Percentiles rank a stretch among this genome's conserved stretches.
Conservation (phyloP, 768 basidiomycete genomes). For the Coprinopsis strossmayeri region DNA sequence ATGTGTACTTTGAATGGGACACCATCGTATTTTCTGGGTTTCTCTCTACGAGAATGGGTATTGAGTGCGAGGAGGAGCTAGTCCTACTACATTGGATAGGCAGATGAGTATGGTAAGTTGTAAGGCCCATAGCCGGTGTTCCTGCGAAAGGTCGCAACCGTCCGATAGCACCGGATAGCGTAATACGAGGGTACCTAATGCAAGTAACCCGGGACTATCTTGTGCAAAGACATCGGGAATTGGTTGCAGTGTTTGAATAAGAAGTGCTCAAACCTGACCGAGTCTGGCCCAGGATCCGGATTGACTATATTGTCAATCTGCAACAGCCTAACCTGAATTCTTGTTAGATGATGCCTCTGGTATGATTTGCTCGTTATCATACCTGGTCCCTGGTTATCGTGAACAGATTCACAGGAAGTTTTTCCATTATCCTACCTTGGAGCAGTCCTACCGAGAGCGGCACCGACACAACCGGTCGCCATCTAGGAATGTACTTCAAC, state of each 20-base stretch:
- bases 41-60: too few species aligned
- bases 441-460: slow-evolving; percentile 57
- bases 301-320: slow-evolving; percentile 51
- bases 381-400: slow-evolving; percentile 71
- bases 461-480: slow-evolving; percentile 54
- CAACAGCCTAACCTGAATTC: slow-evolving; percentile 53
- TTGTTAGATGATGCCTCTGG: not conserved
- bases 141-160: too few species aligned
- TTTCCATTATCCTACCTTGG: slow-evolving; percentile 62
- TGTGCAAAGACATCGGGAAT: slow-evolving; percentile 41
- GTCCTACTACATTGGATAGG: too few species aligned
- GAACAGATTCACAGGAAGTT: slow-evolving; percentile 55
- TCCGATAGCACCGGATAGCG: too few species aligned
- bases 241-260: slow-evolving; percentile 28
- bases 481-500: slow-evolving; percentile 43
- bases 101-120: too few species aligned
- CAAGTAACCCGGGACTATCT: slow-evolving; percentile 53
- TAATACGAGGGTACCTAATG: too few species aligned
- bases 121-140: too few species aligned
- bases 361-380: slow-evolving; percentile 3
- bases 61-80: too few species aligned
- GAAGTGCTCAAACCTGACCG: slow-evolving; percentile 30
- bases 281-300: slow-evolving; percentile 19
- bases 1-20: too few species aligned
- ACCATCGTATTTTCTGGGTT: too few species aligned